phyloP scores from a whole-genome alignment of 2,329 filamentous ascomycete genomes.

The Colletotrichum tropicale region DNA sequence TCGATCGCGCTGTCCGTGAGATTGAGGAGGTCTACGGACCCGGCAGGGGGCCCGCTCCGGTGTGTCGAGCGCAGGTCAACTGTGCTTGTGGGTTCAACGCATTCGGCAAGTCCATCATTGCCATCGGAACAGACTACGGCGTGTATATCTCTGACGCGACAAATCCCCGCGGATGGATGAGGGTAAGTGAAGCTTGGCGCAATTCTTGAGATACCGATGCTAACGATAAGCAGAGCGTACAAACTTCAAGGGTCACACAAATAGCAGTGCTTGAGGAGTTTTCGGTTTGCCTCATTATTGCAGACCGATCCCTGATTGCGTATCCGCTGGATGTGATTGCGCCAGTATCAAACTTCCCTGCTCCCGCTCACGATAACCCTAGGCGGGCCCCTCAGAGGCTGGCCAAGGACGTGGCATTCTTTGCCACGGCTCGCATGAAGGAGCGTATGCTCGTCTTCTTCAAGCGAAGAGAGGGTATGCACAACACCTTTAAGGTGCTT shows the following conservation, averaged over 20 bases:
- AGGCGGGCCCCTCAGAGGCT: conserved; percentile 91
- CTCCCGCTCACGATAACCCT: conserved; percentile 71
- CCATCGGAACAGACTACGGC: conserved; percentile 93
- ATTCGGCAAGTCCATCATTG: conserved; percentile 84
- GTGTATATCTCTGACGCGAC: conserved; percentile 88
- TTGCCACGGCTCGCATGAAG: conserved; percentile 96
- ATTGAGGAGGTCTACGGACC: conserved; percentile 80
- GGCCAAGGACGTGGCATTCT: conserved; percentile 93
- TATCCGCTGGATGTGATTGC: conserved; percentile 90
- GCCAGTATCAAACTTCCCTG: conserved; percentile 65
- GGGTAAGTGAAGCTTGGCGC: conserved; percentile 63
- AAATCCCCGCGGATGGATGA: conserved; percentile 89
- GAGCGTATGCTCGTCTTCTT: conserved; percentile 94
- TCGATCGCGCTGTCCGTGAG: conserved; percentile 89
- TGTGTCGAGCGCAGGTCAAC: conserved; percentile 87
- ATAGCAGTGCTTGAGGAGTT: conserved; percentile 96
- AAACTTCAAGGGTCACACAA: conserved; percentile 80
- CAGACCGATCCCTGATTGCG: conserved; percentile 89
- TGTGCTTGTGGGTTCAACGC: conserved; percentile 91
- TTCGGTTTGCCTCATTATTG: conserved; percentile 87
- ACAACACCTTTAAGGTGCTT: conserved; percentile 94
- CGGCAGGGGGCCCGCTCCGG: conserved; percentile 72
- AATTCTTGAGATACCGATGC: not conserved
- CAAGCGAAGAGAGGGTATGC: conserved; percentile 91
- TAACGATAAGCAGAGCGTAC: conserved; percentile 67